These are phyloP conservation scores for Tylopilus sp. DNA, from an alignment of 768 basidiomycete species.

Conservation along the genomic window DNA sequence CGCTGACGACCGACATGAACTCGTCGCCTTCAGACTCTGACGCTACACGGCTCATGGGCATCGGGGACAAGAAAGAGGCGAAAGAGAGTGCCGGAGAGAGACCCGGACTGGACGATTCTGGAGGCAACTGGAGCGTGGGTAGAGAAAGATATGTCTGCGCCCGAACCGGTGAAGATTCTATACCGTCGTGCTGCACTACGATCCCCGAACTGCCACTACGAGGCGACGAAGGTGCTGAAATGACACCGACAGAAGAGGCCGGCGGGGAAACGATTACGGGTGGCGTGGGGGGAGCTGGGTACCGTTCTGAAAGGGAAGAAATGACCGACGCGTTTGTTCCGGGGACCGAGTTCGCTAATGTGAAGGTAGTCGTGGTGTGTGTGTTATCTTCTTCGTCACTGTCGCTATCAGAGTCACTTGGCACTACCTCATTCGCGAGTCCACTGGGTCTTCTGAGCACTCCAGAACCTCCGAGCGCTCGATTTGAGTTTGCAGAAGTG, in stretches of 20 bases:
- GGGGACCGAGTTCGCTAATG: neutral
- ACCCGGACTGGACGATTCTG: neutral
- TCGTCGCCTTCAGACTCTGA: slow-evolving; percentile 26
- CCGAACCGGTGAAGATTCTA: neutral
- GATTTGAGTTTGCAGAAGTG: slow-evolving; percentile 10
- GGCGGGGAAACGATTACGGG: slow-evolving; percentile 29
- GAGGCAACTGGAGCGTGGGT: slow-evolving; percentile 16
- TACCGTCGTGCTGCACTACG: slow-evolving; percentile 1
- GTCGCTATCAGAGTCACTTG: neutral
- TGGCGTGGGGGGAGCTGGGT: slow-evolving; percentile 27
- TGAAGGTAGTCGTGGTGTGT: neutral
- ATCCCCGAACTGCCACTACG: slow-evolving; percentile 16
- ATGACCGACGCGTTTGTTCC: slow-evolving; percentile 8
- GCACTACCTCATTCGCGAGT: slow-evolving; percentile 15
- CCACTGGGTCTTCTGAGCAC: slow-evolving; percentile 14
- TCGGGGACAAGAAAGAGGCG: slow-evolving; percentile 26
- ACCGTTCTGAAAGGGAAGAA: slow-evolving; percentile 31
- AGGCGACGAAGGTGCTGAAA: slow-evolving; percentile 23
- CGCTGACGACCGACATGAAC: slow-evolving; percentile 24
- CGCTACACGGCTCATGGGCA: slow-evolving; percentile 11
- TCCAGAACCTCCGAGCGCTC: slow-evolving; percentile 6
- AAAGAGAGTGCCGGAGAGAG: slow-evolving; percentile 20
- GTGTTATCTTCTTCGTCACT: neutral
- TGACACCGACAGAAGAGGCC: slow-evolving; percentile 20
- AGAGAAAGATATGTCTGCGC: neutral